Base-by-base conservation (phyloP, 495 filamentous ascomycete genomes). In the Penicillium soppii region DNA sequence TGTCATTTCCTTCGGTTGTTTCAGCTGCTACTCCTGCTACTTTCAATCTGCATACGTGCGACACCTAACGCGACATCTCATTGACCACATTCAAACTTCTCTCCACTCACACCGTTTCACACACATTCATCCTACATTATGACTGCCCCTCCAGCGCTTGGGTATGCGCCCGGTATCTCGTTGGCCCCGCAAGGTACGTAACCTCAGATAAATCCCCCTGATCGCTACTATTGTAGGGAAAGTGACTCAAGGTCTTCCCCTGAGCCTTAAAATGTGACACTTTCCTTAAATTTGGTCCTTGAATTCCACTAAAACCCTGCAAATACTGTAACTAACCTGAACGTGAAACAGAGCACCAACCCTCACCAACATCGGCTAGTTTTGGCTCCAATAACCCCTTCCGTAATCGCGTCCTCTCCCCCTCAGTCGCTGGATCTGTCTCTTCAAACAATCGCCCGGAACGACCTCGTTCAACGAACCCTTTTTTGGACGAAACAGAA, bases 361-460 rank as follows among this genome's bases (percentile, higher is more conserved):
- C 60, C 3, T 75, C 81, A 43, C 68, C 81, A 29, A 77, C 75
- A 39, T 67, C 78, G 12, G 71, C 84, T 66, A 87, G 84, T 62
- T 79, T 94, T 62, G 81, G 84, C 52, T 97, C 94, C 55, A 97
- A 97, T 78, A 98, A 98, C 63, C 94, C 94, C n/a, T 98, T 98
- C 68, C 87, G 94, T 75, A 95, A 95, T 69, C 87, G 88, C 57
- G 85, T 89, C 38, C 73, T 81, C 7, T 94, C 92, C 50, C 91
- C 90, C 77, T 77, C 80, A 58, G 74, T 43, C 23, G 63, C 78
- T 36, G 44, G 44, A 27, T 37, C 44, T 64, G 79, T 67, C 39
- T 76, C 61, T 15, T 66, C 62, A 25, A 63, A 54, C 36, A 50
- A 50, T 45, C 70, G 70, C 63, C 67, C 80, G 66, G 79, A 87